Base-by-base conservation (phyloP, 2,329 filamentous ascomycete species). In the Beauveria caledonica region DNA sequence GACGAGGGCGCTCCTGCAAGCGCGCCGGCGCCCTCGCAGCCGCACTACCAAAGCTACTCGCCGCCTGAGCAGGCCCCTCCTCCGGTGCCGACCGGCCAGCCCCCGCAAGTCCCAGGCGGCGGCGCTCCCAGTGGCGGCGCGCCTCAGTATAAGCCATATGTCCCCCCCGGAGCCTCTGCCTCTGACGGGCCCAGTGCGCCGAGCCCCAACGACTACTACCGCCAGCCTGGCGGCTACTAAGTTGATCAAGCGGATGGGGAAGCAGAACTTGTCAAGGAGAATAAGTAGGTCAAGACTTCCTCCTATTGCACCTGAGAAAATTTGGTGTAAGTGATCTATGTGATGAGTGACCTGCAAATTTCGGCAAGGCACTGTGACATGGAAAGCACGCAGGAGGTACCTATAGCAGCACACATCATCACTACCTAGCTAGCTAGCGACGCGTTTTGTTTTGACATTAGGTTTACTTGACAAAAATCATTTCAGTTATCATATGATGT, bases 81-180 rank as follows among this genome's bases (percentile, higher is more conserved):
- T 33, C 75, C 78, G 6, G 71, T 76, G 21, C 77, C 77, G 1
- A 68, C 71, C 8, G 69, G 69, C 0, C 73, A 71, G 49, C 68
- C 64, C 51, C 72, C 66, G 46, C 73, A 63, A 53, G 68, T 69
- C 13, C 65, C 71, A 51, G 64, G 69, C 54, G 64, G 63, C 40
- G 39, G 51, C 17, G 36, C 51, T 6, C 64, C 71, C 54, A 63
- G 69, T 54, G 63, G 63, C 39, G 74, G 77, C 66, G 42, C 29
- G 17, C 75, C 75, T 44, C 82, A 84, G 68, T 87, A 86, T 65
- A 86, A 82, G 69, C 79, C 85, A 0, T 87, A 87, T 62, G 77
- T 80, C 3, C 82, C 82, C 3, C 79, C 76, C 1, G 70, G 73
- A 6, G 56, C 46, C 1, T 67, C 61, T 62, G 59, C 64, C 62